phyloP scores from a whole-genome alignment of 768 basidiomycete genomes.

The Lentinula raphanica region DNA sequence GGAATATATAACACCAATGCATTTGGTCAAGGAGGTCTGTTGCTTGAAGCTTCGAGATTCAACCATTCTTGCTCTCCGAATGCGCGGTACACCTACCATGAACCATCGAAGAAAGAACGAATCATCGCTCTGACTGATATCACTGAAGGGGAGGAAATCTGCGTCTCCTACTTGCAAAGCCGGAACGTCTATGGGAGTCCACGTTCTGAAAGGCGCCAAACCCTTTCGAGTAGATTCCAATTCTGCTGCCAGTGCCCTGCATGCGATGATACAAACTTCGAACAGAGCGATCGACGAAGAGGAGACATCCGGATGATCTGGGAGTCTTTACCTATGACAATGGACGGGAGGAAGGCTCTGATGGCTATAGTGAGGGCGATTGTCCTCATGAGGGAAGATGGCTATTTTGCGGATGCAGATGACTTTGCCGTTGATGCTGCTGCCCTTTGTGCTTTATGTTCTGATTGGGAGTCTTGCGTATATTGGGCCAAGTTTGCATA shows the following conservation, averaged over 20 bases:
- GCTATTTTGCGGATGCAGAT: slow-evolving; percentile 15
- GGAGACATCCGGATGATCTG: slow-evolving; percentile 12
- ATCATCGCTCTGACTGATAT: slow-evolving; percentile 18
- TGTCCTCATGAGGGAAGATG: slow-evolving; percentile 13
- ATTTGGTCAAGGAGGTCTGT: slow-evolving; percentile 7
- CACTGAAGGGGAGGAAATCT: slow-evolving; percentile 16
- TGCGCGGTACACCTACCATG: slow-evolving; percentile 19
- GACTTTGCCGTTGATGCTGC: slow-evolving; percentile 18
- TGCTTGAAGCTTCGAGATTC: slow-evolving; percentile 12
- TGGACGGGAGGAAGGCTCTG: neutral
- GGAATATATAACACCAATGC: slow-evolving; percentile 11
- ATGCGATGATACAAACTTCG: slow-evolving; percentile 8
- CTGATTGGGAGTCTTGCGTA: slow-evolving; percentile 19
- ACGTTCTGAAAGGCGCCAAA: slow-evolving; percentile 10
- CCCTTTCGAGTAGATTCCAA: slow-evolving; percentile 6
- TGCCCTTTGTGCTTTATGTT: slow-evolving; percentile 15
- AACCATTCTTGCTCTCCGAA: slow-evolving; percentile 21
- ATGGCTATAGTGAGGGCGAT: neutral
- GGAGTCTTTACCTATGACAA: neutral
- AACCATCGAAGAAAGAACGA: slow-evolving; percentile 4
- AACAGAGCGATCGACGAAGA: slow-evolving; percentile 14
- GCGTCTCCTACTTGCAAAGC: slow-evolving; percentile 15
- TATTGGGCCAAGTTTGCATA: slow-evolving; percentile 17
- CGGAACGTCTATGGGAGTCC: slow-evolving; percentile 18
- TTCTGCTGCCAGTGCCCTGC: slow-evolving; percentile 15